Evolutionary conservation across 2,329 filamentous ascomycete species (phyloP).

Genomic region (Zelopaecilomyces penicillatus): DNA sequence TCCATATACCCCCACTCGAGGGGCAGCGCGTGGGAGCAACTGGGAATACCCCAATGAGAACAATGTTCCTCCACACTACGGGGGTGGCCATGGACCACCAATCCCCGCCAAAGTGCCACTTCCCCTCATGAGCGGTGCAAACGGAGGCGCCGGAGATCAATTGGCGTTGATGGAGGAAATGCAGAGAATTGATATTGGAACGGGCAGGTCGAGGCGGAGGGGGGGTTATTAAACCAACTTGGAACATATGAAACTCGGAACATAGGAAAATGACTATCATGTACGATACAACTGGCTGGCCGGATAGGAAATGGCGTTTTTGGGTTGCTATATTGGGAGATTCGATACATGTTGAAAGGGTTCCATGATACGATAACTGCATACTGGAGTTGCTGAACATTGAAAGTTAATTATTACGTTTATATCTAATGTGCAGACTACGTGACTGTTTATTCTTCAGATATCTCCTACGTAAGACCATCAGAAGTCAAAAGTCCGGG

Average conservation of each 20-base stretch:
- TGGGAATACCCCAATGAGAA: constrained; percentile 50
- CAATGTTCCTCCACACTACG: constrained; percentile 33
- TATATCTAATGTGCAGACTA: too few relatives aligned
- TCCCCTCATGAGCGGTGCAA: constrained; percentile 35
- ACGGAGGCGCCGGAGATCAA: constrained; percentile 33
- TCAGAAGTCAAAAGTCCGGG: too few relatives aligned
- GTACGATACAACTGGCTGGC: constrained; percentile 10
- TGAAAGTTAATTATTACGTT: background rate
- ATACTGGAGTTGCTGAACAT: background rate
- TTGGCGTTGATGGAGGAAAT: constrained; percentile 63
- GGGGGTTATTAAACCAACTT: constrained; percentile 29
- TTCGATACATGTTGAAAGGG: constrained; percentile 1
- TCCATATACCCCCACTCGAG: constrained; percentile 24
- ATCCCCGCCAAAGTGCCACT: constrained; percentile 65
- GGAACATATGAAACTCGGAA: constrained; percentile 3
- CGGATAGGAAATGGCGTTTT: constrained; percentile 1
- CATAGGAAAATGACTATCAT: constrained; percentile 9
- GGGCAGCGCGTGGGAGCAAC: constrained; percentile 37
- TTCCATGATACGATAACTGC: background rate
- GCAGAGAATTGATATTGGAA: constrained; percentile 58
- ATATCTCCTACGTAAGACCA: too few relatives aligned
- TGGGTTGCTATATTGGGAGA: constrained; percentile 1
- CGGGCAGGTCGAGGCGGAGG: constrained; percentile 46
- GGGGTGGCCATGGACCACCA: constrained; percentile 36
- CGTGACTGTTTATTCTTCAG: too few relatives aligned